Evolutionary conservation across 2,329 filamentous ascomycete species (phyloP).

Genomic region (Arthrobotrys musiformis): DNA sequence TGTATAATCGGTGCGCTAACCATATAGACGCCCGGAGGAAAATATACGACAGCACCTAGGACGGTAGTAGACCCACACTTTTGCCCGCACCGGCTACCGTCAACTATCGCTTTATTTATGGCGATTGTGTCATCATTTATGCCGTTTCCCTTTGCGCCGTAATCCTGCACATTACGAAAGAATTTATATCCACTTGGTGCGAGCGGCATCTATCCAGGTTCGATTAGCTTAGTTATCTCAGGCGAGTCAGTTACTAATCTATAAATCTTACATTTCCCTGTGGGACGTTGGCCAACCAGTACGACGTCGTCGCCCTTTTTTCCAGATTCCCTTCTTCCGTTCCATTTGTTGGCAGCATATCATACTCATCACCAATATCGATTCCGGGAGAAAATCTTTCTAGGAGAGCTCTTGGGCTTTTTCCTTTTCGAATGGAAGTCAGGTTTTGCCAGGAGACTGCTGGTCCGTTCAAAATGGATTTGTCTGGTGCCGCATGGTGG

Average conservation of each 20-base stretch:
- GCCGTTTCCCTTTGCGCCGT: conserved; percentile 66
- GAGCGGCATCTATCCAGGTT: not conserved
- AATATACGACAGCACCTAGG: conserved; percentile 59
- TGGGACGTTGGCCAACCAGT: conserved; percentile 4
- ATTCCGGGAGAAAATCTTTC: not conserved
- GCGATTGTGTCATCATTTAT: conserved; percentile 83
- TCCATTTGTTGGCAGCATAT: not conserved
- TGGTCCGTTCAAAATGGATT: not conserved
- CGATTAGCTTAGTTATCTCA: not conserved
- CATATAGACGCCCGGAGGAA: conserved; percentile 59
- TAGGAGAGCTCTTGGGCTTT: not conserved
- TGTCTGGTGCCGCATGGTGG: conserved; percentile 7
- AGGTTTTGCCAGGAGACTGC: conserved; percentile 14
- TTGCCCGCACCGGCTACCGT: conserved; percentile 79
- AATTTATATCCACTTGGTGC: conserved; percentile 58
- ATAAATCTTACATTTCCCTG: not conserved
- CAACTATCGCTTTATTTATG: conserved; percentile 83
- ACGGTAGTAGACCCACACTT: conserved; percentile 67
- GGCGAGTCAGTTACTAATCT: not conserved
- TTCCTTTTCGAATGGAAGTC: not conserved
- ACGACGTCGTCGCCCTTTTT: not conserved
- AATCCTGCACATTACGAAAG: conserved; percentile 66
- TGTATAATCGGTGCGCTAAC: conserved; percentile 67
- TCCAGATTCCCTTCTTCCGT: not conserved
- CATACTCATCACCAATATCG: not conserved